phyloP scores from a whole-genome alignment of 768 basidiomycete species.

The Suillus subluteus region DNA sequence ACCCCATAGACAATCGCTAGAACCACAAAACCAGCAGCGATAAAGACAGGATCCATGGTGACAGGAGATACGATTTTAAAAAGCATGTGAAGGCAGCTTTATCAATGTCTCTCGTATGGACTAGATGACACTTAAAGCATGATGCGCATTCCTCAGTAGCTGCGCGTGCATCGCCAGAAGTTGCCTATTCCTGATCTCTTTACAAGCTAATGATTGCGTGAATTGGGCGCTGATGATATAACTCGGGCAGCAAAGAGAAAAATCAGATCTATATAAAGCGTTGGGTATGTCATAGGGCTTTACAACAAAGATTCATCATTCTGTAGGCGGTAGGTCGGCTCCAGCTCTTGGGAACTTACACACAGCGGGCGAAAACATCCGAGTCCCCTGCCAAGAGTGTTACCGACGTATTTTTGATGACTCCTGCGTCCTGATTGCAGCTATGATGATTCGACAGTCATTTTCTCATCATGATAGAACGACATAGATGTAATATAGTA shows the following conservation, averaged over 20 bases:
- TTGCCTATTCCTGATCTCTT: neutral
- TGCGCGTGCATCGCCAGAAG: conserved; percentile 6
- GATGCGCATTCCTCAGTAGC: neutral
- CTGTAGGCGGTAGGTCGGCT: neutral
- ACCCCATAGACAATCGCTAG: conserved; percentile 15
- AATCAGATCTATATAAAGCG: neutral
- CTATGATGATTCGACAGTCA: neutral
- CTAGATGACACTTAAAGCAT: conserved; percentile 17
- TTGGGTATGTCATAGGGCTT: neutral
- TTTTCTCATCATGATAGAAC: neutral
- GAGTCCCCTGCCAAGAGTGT: neutral
- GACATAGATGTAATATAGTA: neutral
- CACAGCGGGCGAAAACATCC: neutral
- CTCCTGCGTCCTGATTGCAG: neutral
- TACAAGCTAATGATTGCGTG: neutral
- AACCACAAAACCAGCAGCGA: conserved; percentile 10
- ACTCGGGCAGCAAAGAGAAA: neutral
- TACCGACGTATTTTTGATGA: neutral
- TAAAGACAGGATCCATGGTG: conserved; percentile 18
- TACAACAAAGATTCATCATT: neutral
- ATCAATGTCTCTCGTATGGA: neutral
- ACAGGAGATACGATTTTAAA: neutral
- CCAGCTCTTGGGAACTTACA: neutral
- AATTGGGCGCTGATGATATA: neutral
- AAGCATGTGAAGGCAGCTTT: neutral